phyloP scores from a whole-genome alignment of 2,329 filamentous ascomycete genomes.

The Cordyceps militaris region DNA sequence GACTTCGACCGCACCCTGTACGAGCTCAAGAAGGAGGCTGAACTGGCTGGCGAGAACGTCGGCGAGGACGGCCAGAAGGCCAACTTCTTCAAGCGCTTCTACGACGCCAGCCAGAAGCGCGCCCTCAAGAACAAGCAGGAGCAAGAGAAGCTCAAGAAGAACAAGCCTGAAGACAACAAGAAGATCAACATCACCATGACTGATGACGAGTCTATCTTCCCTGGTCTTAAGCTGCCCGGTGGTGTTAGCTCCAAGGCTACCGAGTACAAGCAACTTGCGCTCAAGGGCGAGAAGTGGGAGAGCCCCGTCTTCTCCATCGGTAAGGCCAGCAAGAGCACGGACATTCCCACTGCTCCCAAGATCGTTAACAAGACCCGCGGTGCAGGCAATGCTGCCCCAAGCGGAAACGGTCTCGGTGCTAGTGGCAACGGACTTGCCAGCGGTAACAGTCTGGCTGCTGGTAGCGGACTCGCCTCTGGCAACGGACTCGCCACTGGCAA shows the following conservation, averaged over 20 bases:
- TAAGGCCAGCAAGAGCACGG: constrained; percentile 61
- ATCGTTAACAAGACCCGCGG: constrained; percentile 39
- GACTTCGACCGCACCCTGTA: constrained; percentile 67
- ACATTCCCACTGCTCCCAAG: constrained; percentile 57
- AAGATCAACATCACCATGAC: constrained; percentile 48
- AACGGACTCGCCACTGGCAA: constrained; percentile 14
- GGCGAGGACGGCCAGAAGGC: constrained; percentile 56
- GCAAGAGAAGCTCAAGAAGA: constrained; percentile 50
- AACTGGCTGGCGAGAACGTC: constrained; percentile 57
- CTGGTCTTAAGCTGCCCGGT: constrained; percentile 69
- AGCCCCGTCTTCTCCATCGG: constrained; percentile 90
- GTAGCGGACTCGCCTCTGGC: constrained; percentile 15
- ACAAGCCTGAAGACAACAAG: constrained; percentile 33
- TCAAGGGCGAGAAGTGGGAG: constrained; percentile 89
- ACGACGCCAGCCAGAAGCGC: constrained; percentile 65
- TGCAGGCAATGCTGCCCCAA: constrained; percentile 13
- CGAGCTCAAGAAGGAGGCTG: constrained; percentile 75
- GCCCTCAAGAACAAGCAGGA: constrained; percentile 69
- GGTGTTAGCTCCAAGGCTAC: constrained; percentile 91
- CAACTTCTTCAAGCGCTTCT: constrained; percentile 84
- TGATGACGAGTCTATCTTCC: constrained; percentile 83
- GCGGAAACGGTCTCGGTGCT: constrained; percentile 10
- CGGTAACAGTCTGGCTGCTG: constrained; percentile 14
- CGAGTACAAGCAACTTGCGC: constrained; percentile 82
- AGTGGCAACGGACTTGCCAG: constrained; percentile 15